A percentile compares a stretch with the other conserved stretches of the same genome.
phyloP scores from a whole-genome alignment of 1,139 yeast species.

The Ashbya aceris region DNA sequence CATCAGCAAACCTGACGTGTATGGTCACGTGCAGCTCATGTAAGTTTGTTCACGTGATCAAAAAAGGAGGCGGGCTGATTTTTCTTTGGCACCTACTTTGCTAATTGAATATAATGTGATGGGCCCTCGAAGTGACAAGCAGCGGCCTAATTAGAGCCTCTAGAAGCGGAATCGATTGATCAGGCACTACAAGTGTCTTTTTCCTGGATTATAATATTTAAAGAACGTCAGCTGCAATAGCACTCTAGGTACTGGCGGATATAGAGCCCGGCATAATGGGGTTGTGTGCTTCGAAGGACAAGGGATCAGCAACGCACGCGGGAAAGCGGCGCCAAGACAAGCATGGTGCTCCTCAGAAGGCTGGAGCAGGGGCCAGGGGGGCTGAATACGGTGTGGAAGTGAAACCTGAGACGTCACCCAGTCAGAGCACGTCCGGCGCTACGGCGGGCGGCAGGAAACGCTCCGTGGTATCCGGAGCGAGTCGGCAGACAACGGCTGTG shows the following conservation, averaged over 20 bases:
- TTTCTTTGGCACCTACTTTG: too few species aligned
- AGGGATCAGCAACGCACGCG: not conserved
- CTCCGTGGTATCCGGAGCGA: slow-evolving; percentile 17
- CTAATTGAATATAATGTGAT: too few species aligned
- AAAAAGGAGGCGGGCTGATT: too few species aligned
- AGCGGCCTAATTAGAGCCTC: too few species aligned
- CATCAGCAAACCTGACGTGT: too few species aligned
- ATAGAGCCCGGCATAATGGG: slow-evolving; percentile 16
- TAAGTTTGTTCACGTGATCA: too few species aligned
- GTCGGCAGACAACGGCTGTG: slow-evolving; percentile 9
- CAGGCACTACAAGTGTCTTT: too few species aligned
- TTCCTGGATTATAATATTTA: too few species aligned
- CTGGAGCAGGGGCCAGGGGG: not conserved
- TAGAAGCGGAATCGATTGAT: too few species aligned
- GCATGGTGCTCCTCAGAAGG: not conserved
- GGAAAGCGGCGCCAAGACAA: not conserved
- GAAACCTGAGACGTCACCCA: slow-evolving; percentile 4
- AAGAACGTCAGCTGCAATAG: too few species aligned
- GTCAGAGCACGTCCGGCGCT: slow-evolving; percentile 6
- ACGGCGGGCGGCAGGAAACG: not conserved
- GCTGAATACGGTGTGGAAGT: not conserved
- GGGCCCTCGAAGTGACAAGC: too few species aligned
- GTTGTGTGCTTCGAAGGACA: slow-evolving; percentile 24
- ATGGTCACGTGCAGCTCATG: too few species aligned
- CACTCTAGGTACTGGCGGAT: not conserved